A percentile compares a stretch with the other conserved stretches of the same genome.
Evolutionary conservation across 164 flowering plant genomes (phyloP).

Genomic region (Chimonanthus praecox): DNA sequence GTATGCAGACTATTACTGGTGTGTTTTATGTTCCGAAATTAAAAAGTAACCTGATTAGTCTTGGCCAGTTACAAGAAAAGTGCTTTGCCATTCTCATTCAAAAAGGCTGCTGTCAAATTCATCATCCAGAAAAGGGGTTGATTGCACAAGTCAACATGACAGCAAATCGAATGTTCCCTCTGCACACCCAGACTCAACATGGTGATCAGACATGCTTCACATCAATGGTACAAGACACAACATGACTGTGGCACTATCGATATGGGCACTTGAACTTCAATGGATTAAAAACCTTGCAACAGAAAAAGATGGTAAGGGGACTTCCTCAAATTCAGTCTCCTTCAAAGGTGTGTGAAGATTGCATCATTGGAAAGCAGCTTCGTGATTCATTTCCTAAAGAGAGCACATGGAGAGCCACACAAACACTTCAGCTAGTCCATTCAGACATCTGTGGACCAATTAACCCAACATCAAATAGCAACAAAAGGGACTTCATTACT

Average conservation of each 20-base stretch:
- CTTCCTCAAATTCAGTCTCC: not conserved
- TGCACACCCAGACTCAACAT: not conserved
- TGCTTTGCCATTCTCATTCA: not conserved
- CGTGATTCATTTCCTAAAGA: not conserved
- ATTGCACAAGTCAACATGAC: not conserved
- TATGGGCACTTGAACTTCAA: not conserved
- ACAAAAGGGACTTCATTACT: not conserved
- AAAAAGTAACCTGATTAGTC: not conserved
- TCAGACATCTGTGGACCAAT: not conserved
- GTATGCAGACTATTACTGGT: not conserved
- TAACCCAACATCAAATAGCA: not conserved
- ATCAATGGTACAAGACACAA: not conserved
- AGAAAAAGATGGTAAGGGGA: not conserved
- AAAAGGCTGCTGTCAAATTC: not conserved
- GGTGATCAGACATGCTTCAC: not conserved
- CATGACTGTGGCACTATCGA: not conserved
- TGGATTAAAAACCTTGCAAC: not conserved
- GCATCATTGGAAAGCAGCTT: conserved; percentile 1
- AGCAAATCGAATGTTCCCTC: not conserved
- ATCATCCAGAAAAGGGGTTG: not conserved
- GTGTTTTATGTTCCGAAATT: not conserved
- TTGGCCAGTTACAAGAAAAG: not conserved
- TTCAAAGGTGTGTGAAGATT: not conserved
- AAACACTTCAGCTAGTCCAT: not conserved
- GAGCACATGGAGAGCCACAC: not conserved